Base-by-base conservation (phyloP, 768 basidiomycete species). In the Exidia glandulosa region DNA sequence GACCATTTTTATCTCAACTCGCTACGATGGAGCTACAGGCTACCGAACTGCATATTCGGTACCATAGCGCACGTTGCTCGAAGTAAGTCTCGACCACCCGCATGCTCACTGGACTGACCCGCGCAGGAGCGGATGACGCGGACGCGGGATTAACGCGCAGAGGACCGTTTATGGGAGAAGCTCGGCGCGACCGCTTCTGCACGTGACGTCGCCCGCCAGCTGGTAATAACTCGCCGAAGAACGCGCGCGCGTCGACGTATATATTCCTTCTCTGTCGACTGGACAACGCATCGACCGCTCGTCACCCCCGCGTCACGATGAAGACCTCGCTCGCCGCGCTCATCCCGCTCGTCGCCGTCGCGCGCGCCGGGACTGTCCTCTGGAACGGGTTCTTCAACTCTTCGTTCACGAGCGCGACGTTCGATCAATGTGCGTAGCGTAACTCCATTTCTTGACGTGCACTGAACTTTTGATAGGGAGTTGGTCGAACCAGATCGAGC, bases 381-480 rank as follows among this genome's bases (percentile, higher is more conserved):
- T 85, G 83, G 83, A 72, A 74, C 45, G 81, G 83, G 19, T 78
- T 70, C 37, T 83, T 85, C 67, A 78, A 82, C 66, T 58, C 72
- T 5, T 83, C 75, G 65, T 58, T 70, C 36, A 78, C 73, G 2
- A 71, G 71, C 2, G 66, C 78, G 2, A 76, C 74, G 59, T 85
- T 85, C 60, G 82, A 84, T 63, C 73, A 75, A 56, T 84, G 81
- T 81, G 76, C 66, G 13, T 16, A 34, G 19, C 23, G 45, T 14
- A 2, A 50, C 27, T 25, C 9, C 14, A 3, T 54, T 9, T 19
- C 33, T 37, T 31, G 19, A n/a, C 3, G 3, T 30, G 14, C 29
- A 23, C 27, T 52, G 19, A 57, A 59, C 25, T 10, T 36, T 45
- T 30, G 57, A 57, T 48, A 81, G 81, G 81, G 81, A 79, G 79